Base-by-base conservation (phyloP, 345 rosid species). In the Erysimum cheiranthoides region DNA sequence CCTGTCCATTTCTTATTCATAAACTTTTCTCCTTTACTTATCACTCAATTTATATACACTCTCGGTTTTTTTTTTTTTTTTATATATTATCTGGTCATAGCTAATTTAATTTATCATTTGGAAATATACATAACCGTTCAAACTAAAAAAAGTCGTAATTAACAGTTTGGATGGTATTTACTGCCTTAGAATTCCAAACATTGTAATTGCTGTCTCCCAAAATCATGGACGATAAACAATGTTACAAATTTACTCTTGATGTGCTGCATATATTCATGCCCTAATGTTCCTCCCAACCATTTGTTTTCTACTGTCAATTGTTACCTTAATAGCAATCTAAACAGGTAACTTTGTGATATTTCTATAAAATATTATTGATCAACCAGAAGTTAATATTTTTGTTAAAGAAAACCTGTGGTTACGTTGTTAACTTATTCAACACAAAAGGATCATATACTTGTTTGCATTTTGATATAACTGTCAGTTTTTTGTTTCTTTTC, bases 1-100 rank as follows among this genome's bases (percentile, higher is more conserved):
- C 71, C 7, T 76, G 80, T 70, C 75, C 38, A 70, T 54, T 76
- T 70, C 65, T 36, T 43, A 34, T 62, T 53, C 71, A 62, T 58
- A n/a, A 53, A 6, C 50, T 51, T 53, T 62, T 61, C 32, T 2
- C 21, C 56, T 68, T 68, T 40, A 32, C 56, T 39, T 50, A 57
- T 7, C 61, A 65, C 60, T 74, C 52, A 10, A 14, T 51, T 13
- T 54, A 54, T 18, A 45, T 17, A 14, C 16, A 49, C 46, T 45
- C 31, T 50, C 21, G 21, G 5, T 32, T 40, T 16, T n/a, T n/a
- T n/a, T n/a, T 2, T 0, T 18, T 5, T 25, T 6, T 36, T 5
- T 59, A 9, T 52, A 16, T 43, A 12, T 39, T 10, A 39, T 39
- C 43, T 10, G 43, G 12, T 13, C 14, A 10, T 11, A 39, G 12